These are phyloP conservation scores for Camillea tinctor DNA, from an alignment of 2,329 filamentous ascomycete species.

Conservation along the genomic window DNA sequence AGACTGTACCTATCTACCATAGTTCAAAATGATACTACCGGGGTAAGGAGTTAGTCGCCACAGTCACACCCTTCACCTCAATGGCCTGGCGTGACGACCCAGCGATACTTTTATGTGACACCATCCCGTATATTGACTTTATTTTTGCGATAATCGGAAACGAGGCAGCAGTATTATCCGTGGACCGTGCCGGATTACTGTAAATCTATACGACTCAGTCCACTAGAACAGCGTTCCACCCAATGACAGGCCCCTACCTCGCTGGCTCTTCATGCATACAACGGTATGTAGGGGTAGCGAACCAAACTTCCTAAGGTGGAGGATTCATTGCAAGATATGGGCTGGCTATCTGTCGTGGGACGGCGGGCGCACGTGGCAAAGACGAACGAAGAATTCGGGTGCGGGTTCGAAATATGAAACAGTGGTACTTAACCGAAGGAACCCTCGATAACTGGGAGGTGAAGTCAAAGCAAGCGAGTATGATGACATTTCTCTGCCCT, in stretches of 20 bases:
- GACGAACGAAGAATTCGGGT: background rate
- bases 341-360: background rate
- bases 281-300: background rate
- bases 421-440: background rate
- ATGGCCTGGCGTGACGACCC: background rate
- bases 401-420: background rate
- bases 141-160: background rate
- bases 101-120: background rate
- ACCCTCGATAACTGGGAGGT: background rate
- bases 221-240: background rate
- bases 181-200: background rate
- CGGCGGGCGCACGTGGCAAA: background rate
- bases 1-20: too few relatives aligned
- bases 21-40: too few relatives aligned
- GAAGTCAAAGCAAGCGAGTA: background rate
- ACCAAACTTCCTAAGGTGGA: background rate
- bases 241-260: background rate
- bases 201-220: background rate
- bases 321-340: background rate
- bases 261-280: background rate
- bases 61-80: background rate
- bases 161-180: background rate
- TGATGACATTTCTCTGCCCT: background rate
- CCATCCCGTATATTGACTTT: background rate
- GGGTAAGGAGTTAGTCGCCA: background rate